A percentile compares a stretch with the other conserved stretches of the same genome.
These are phyloP conservation scores for Penicillium silybi DNA, from an alignment of 495 filamentous ascomycete species.

Conservation along the genomic window DNA sequence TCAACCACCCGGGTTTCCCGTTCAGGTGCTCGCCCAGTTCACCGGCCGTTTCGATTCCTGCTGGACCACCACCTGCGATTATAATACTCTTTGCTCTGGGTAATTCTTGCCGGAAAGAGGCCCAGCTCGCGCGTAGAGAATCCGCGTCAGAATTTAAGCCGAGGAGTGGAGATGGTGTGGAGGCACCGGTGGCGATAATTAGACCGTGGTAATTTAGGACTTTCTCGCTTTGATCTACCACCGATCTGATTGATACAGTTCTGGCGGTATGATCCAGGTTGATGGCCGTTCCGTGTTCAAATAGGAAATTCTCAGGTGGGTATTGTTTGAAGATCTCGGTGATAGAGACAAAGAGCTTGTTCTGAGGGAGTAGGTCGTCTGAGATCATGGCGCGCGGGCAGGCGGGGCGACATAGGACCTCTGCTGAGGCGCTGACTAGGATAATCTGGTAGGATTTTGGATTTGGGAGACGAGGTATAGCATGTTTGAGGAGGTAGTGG, in stretches of 20 bases:
- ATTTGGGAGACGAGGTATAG: slow-evolving; percentile 36
- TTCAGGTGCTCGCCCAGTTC: slow-evolving; percentile 51
- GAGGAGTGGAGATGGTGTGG: slow-evolving; percentile 30
- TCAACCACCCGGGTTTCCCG: slow-evolving; percentile 30
- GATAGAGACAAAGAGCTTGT: slow-evolving; percentile 47
- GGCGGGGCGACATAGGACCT: slow-evolving; percentile 44
- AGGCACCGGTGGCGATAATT: slow-evolving; percentile 38
- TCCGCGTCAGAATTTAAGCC: slow-evolving; percentile 16
- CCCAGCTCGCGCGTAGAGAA: slow-evolving; percentile 22
- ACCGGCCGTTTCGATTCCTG: slow-evolving; percentile 47
- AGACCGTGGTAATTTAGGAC: slow-evolving; percentile 39
- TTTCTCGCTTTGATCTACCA: background rate
- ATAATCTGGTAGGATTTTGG: slow-evolving; percentile 28
- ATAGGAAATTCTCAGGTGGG: slow-evolving; percentile 22
- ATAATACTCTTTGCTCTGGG: slow-evolving; percentile 39
- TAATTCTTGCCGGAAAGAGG: slow-evolving; percentile 35
- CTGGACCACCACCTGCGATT: slow-evolving; percentile 40
- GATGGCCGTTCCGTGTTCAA: slow-evolving; percentile 37
- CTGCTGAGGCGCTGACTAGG: slow-evolving; percentile 40
- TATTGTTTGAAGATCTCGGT: slow-evolving; percentile 40
- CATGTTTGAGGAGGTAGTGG: slow-evolving; percentile 52
- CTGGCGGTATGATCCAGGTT: slow-evolving; percentile 28
- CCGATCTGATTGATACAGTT: slow-evolving; percentile 21
- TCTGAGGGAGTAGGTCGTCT: slow-evolving; percentile 37
- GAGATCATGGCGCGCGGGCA: slow-evolving; percentile 45